Conservation (phyloP, 164 flowering plant genomes). For the Amborella trichopoda region DNA sequence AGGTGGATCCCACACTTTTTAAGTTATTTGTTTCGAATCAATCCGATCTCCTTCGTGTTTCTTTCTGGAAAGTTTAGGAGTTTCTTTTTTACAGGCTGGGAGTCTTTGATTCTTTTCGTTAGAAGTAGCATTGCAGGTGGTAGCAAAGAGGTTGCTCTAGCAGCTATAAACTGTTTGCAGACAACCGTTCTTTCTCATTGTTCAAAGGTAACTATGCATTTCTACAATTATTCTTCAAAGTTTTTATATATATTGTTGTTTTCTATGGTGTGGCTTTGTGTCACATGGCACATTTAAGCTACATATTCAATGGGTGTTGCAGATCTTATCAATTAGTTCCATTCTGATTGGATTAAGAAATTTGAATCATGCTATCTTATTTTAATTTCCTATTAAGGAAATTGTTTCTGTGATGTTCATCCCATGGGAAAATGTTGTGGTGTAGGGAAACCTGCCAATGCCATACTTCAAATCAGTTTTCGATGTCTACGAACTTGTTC, state of each 20-base stretch:
- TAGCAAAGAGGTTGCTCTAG: slow-evolving; percentile 95
- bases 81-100: slow-evolving; percentile 63
- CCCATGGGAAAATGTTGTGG: too few species aligned
- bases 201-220: slow-evolving; percentile 67
- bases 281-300: too few species aligned
- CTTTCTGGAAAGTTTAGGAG: not conserved
- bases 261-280: too few species aligned
- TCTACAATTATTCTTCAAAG: not conserved
- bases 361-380: too few species aligned
- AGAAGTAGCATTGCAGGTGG: slow-evolving; percentile 70
- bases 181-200: slow-evolving; percentile 76
- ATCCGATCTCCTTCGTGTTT: too few species aligned
- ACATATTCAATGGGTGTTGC: too few species aligned
- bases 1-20: slow-evolving; percentile 27
- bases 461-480: slow-evolving; percentile 73
- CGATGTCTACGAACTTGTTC: slow-evolving; percentile 63
- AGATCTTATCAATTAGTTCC: too few species aligned
- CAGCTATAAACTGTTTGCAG: slow-evolving; percentile 87
- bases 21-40: too few species aligned
- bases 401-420: too few species aligned
- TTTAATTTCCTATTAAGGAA: too few species aligned
- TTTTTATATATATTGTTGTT: not conserved
- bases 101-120: slow-evolving; percentile 60
- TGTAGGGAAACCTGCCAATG: slow-evolving; percentile 88
- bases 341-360: too few species aligned